Percentiles rank a stretch among this genome's conserved stretches.
phyloP scores from a whole-genome alignment of 768 basidiomycete species.

The Pleurotus eryngii region DNA sequence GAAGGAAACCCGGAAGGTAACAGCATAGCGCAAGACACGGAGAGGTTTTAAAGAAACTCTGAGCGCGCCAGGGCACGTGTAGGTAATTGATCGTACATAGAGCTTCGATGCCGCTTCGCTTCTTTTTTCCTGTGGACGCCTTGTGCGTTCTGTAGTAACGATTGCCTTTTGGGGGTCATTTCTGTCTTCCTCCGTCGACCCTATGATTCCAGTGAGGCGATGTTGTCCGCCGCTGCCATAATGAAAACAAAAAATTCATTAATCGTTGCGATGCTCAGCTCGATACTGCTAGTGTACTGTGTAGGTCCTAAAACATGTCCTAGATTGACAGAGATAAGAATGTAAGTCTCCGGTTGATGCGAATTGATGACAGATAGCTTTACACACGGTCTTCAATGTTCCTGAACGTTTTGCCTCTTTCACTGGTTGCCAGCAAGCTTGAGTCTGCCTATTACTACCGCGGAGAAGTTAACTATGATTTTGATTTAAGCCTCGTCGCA shows the following conservation, averaged over 20 bases:
- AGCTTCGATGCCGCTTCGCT: not conserved
- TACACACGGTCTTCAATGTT: not conserved
- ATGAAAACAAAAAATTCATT: not conserved
- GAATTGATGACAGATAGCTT: slow-evolving; percentile 2
- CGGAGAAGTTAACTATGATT: slow-evolving; percentile 1
- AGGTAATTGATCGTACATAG: slow-evolving; percentile 5
- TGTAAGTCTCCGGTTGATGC: slow-evolving; percentile 5
- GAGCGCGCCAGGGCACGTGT: slow-evolving; percentile 3
- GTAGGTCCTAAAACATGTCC: not conserved
- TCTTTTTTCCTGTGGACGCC: not conserved
- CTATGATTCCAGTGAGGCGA: not conserved
- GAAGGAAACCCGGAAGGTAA: not conserved
- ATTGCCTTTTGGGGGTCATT: not conserved
- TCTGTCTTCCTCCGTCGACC: slow-evolving; percentile 2
- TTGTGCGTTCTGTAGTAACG: not conserved
- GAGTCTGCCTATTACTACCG: slow-evolving; percentile 1
- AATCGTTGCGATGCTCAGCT: not conserved
- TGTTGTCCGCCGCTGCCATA: not conserved
- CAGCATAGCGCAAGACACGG: not conserved
- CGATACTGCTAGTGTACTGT: no score
- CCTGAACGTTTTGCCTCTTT: not conserved
- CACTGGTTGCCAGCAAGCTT: not conserved
- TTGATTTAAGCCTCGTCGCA: no score
- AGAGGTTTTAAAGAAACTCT: slow-evolving; percentile 5
- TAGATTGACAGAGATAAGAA: not conserved